These are phyloP conservation scores for Russula foetens DNA, from an alignment of 768 basidiomycete genomes.

Conservation along the genomic window DNA sequence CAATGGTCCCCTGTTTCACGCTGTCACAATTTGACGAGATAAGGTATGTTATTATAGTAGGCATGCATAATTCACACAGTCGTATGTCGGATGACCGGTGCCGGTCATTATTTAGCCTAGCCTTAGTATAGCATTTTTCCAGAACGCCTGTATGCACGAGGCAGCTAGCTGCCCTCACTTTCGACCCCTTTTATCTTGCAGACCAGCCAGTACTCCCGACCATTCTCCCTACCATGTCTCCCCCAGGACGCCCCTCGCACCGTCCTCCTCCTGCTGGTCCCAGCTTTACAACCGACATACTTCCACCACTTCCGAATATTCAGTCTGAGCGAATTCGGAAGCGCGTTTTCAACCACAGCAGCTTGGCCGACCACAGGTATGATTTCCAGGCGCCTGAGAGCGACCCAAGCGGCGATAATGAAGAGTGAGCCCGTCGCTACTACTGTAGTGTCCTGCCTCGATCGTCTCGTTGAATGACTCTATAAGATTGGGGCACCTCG, in stretches of 20 bases:
- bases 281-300: background rate
- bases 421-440: background rate
- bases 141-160: background rate
- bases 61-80: background rate
- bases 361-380: background rate
- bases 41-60: background rate
- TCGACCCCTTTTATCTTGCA: background rate
- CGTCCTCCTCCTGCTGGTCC: background rate
- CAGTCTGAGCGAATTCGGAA: background rate
- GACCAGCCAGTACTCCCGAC: background rate
- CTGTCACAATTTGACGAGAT: background rate
- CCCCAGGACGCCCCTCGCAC: background rate
- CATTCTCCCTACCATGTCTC: background rate
- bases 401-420: slow-evolving; percentile 1
- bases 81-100: background rate
- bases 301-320: background rate
- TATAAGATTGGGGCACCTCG: slow-evolving; percentile 2
- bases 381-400: background rate
- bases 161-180: background rate
- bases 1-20: background rate
- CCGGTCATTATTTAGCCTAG: background rate
- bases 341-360: slow-evolving; percentile 1
- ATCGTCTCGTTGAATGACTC: background rate
- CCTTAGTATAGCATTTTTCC: background rate
- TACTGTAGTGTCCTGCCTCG: too few species aligned